Percentiles rank a stretch among this genome's conserved stretches.
Conservation (phyloP, 306 rosid species). For the Quercus dentata region DNA sequence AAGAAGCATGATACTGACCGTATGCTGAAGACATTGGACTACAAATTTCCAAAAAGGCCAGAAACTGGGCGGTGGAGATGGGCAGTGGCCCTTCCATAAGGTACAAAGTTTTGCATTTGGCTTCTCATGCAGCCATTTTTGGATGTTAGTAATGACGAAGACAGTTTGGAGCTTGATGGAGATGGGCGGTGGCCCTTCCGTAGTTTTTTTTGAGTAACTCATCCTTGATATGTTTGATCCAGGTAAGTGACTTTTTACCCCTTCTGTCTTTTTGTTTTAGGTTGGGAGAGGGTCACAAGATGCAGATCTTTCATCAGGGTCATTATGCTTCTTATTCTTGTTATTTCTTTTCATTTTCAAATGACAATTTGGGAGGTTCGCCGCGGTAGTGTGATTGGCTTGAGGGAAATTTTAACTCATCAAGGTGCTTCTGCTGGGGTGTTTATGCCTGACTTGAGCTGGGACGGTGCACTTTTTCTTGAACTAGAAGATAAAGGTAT, state of each 20-base stretch:
- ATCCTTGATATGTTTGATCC: slow-evolving; percentile 90
- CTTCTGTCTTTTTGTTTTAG: not conserved
- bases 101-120: slow-evolving; percentile 20
- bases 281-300: not conserved
- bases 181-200: slow-evolving; percentile 91
- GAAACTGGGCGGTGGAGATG: too few species aligned
- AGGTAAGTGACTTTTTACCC: slow-evolving; percentile 41
- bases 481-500: slow-evolving; percentile 50
- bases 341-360: not conserved
- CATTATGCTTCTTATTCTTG: not conserved
- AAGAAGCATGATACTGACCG: not conserved
- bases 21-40: not conserved
- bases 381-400: slow-evolving; percentile 91
- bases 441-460: slow-evolving; percentile 44
- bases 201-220: slow-evolving; percentile 79
- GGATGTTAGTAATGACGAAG: slow-evolving; percentile 58
- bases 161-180: slow-evolving; percentile 61
- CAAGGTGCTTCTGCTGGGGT: slow-evolving; percentile 95
- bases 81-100: not conserved
- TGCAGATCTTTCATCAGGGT: not conserved
- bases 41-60: too few species aligned
- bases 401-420: slow-evolving; percentile 90
- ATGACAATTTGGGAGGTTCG: slow-evolving; percentile 86
- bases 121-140: slow-evolving; percentile 33
- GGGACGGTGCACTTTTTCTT: slow-evolving; percentile 33